phyloP scores from a whole-genome alignment of 148 eudicot species.

The Cornus kousa region DNA sequence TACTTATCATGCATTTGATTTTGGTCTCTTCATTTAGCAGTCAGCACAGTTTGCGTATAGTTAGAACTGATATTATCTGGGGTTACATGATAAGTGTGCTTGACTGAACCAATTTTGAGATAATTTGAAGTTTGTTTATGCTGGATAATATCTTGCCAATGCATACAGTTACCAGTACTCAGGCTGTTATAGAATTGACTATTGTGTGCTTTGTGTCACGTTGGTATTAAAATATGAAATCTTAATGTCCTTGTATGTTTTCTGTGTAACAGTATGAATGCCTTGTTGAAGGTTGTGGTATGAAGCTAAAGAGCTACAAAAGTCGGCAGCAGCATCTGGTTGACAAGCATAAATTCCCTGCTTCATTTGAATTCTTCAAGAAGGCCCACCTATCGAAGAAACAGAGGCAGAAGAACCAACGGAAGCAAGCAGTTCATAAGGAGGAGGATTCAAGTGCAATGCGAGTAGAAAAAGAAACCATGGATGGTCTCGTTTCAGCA shows the following conservation, averaged over 20 bases:
- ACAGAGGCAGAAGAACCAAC: slow-evolving; percentile 64
- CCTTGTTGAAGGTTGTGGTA: slow-evolving; percentile 86
- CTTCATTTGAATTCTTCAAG: slow-evolving; percentile 80
- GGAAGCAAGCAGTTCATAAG: slow-evolving; percentile 34
- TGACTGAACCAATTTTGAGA: no score
- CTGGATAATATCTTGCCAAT: not conserved
- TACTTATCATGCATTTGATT: slow-evolving; percentile 17
- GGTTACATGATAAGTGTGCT: not conserved
- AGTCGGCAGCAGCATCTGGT: slow-evolving; percentile 86
- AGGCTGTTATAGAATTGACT: not conserved
- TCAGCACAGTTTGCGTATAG: not conserved
- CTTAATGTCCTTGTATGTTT: not conserved
- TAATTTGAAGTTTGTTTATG: no score
- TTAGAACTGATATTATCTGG: not conserved
- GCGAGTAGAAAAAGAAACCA: slow-evolving; percentile 70
- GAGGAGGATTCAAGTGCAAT: slow-evolving; percentile 58
- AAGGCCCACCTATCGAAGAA: slow-evolving; percentile 79
- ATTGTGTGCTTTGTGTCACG: not conserved
- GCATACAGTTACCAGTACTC: not conserved
- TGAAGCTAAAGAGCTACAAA: slow-evolving; percentile 80
- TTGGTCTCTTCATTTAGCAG: not conserved
- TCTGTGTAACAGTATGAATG: slow-evolving; percentile 71
- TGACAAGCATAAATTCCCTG: slow-evolving; percentile 90
- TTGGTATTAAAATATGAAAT: not conserved
- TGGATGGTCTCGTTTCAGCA: slow-evolving; percentile 70